A percentile compares a stretch with the other conserved stretches of the same genome.
Evolutionary conservation across 2,329 filamentous ascomycete genomes (phyloP).

Genomic region (Pseudocercospora eumusae): DNA sequence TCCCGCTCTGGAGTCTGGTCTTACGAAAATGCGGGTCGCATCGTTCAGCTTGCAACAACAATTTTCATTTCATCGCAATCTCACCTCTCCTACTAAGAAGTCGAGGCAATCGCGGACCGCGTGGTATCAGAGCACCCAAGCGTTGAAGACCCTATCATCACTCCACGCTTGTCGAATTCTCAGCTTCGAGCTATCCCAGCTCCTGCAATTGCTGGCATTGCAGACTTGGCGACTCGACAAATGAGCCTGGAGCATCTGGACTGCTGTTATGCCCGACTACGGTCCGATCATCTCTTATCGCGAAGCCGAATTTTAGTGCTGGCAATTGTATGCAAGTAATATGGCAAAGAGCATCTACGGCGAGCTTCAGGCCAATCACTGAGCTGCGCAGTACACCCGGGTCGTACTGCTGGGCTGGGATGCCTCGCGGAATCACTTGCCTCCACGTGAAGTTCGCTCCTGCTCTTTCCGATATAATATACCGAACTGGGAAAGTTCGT

Average conservation of each 20-base stretch:
- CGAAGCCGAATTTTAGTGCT: neutral
- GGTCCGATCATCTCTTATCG: neutral
- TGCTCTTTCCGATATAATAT: neutral
- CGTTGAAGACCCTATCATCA: neutral
- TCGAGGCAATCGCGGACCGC: neutral
- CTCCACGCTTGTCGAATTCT: neutral
- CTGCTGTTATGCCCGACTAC: neutral
- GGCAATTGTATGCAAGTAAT: neutral
- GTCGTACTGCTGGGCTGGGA: neutral
- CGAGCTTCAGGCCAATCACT: neutral
- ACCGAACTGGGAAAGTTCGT: too few species aligned
- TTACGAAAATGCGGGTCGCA: neutral
- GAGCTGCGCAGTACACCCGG: neutral
- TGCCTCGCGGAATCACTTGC: neutral
- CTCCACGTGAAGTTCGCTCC: neutral
- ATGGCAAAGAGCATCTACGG: neutral
- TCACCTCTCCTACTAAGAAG: neutral
- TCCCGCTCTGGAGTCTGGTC: neutral
- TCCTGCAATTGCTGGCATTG: neutral
- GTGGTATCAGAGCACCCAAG: neutral
- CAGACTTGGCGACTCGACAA: neutral
- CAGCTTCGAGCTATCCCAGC: slow-evolving; percentile 3
- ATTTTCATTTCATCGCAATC: neutral
- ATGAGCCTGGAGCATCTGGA: neutral
- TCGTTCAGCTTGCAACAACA: neutral